phyloP scores from a whole-genome alignment of 202 grass and related monocot genomes.

The Hordeum pubiflorum region DNA sequence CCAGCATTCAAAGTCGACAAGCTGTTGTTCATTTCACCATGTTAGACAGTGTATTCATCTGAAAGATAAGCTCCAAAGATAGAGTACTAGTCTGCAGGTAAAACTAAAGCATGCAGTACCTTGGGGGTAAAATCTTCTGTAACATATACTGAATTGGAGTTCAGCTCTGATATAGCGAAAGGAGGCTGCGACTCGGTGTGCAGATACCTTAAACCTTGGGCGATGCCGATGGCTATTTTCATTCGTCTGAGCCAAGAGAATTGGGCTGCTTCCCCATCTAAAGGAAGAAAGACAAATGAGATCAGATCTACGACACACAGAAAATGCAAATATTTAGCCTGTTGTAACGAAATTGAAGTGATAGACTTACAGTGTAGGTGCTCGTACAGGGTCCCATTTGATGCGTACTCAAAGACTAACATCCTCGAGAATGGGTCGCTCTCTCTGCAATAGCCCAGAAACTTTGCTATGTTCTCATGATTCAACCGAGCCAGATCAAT shows the following conservation, averaged over 20 bases:
- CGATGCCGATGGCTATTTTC: constrained; percentile 85
- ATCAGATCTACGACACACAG: neutral
- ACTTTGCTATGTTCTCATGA: constrained; percentile 78
- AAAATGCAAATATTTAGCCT: neutral
- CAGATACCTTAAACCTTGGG: constrained; percentile 64
- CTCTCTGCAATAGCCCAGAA: constrained; percentile 93
- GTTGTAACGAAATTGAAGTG: neutral
- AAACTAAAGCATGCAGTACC: constrained; percentile 12
- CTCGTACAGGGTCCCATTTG: constrained; percentile 89
- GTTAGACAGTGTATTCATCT: neutral
- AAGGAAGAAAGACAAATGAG: constrained; percentile 1
- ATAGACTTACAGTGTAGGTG: constrained; percentile 74
- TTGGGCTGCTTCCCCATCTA: constrained; percentile 68
- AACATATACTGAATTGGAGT: constrained; percentile 57
- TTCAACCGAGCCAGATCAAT: constrained; percentile 74
- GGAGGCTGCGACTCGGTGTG: constrained; percentile 75
- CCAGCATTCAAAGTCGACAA: constrained; percentile 88
- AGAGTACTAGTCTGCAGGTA: neutral
- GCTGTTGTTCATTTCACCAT: constrained; percentile 24
- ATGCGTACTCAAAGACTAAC: constrained; percentile 88
- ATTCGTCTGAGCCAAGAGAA: constrained; percentile 87
- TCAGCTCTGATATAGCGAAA: constrained; percentile 66
- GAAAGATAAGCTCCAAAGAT: neutral
- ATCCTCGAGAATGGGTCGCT: constrained; percentile 87
- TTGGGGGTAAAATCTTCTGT: constrained; percentile 91